Conservation (phyloP, 805 yeast species). For the Monosporozyma servazzii region DNA sequence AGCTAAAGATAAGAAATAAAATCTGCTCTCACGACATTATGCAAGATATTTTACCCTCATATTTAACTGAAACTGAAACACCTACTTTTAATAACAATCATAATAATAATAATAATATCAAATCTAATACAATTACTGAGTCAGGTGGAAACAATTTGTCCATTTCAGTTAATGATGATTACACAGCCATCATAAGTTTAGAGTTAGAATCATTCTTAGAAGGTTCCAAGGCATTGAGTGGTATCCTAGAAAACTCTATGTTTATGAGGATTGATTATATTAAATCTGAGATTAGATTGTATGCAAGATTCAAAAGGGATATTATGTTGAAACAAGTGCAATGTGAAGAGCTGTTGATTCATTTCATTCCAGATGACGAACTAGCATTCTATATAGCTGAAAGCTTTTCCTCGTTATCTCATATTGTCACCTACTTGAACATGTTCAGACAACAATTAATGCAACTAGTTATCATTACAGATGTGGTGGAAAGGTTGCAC, state of each 20-base stretch:
- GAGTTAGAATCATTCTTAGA: conserved; percentile 27
- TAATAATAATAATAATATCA: neutral
- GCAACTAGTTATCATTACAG: conserved; percentile 28
- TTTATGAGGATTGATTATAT: conserved; percentile 26
- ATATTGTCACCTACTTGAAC: conserved; percentile 20
- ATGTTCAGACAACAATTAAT: conserved; percentile 26
- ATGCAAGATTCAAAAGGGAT: conserved; percentile 27
- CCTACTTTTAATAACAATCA: neutral
- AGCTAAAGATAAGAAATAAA: conserved; percentile 23
- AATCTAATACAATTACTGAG: neutral
- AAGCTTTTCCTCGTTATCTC: conserved; percentile 18
- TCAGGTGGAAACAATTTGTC: neutral
- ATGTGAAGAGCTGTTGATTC: conserved; percentile 24
- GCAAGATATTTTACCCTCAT: conserved; percentile 16
- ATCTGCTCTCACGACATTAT: conserved; percentile 16
- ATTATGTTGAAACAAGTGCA: conserved; percentile 25
- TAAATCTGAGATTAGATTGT: conserved; percentile 22
- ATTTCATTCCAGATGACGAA: conserved; percentile 20
- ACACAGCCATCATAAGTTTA: conserved; percentile 21
- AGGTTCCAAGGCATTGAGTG: conserved; percentile 22
- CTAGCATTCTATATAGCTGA: conserved; percentile 25
- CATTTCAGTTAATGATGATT: conserved; percentile 5
- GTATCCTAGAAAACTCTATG: conserved; percentile 25
- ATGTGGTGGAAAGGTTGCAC: conserved; percentile 28
- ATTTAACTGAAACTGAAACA: neutral